A percentile compares a stretch with the other conserved stretches of the same genome.
phyloP scores from a whole-genome alignment of 1,284 basidiomycete species.

The Sphagnurus paluster region DNA sequence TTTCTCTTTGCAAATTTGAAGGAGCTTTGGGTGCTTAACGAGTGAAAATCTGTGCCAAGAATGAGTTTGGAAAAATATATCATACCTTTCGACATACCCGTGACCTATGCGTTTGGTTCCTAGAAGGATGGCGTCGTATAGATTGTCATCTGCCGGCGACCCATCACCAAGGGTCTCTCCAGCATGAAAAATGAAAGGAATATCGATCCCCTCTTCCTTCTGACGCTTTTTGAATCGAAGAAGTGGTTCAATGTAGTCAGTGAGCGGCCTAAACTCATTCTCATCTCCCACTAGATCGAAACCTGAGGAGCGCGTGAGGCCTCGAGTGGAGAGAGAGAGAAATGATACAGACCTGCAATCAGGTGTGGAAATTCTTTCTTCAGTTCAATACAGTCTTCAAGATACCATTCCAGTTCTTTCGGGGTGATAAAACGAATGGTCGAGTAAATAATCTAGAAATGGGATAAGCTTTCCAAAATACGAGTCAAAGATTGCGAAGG shows the following conservation, averaged over 20 bases:
- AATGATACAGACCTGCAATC: slow-evolving; percentile 52
- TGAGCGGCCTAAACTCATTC: slow-evolving; percentile 61
- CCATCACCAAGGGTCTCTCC: slow-evolving; percentile 80
- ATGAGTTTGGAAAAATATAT: background rate
- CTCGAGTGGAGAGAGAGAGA: slow-evolving; percentile 2
- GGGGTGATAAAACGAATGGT: slow-evolving; percentile 58
- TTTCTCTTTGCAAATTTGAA: slow-evolving; percentile 63
- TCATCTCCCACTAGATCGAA: slow-evolving; percentile 84
- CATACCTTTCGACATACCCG: slow-evolving; percentile 44
- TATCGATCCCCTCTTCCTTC: slow-evolving; percentile 57
- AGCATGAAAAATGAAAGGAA: slow-evolving; percentile 81
- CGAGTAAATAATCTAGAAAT: slow-evolving; percentile 65
- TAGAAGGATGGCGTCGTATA: slow-evolving; percentile 77
- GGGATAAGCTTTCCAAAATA: background rate
- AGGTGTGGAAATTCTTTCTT: slow-evolving; percentile 76
- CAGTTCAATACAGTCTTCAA: slow-evolving; percentile 71
- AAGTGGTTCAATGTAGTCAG: slow-evolving; percentile 63
- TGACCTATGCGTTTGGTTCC: slow-evolving; percentile 81
- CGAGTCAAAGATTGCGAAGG: background rate
- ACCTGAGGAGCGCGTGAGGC: slow-evolving; percentile 37
- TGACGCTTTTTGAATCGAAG: slow-evolving; percentile 59
- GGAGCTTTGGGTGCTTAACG: slow-evolving; percentile 70
- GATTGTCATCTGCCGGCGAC: slow-evolving; percentile 65
- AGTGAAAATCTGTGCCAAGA: slow-evolving; percentile 56
- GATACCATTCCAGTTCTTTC: slow-evolving; percentile 64